Evolutionary conservation across 129 eudicot genomes (phyloP), one percentile per base, ranked within the genome.

Genomic region (Flaveria ramosissima): DNA sequence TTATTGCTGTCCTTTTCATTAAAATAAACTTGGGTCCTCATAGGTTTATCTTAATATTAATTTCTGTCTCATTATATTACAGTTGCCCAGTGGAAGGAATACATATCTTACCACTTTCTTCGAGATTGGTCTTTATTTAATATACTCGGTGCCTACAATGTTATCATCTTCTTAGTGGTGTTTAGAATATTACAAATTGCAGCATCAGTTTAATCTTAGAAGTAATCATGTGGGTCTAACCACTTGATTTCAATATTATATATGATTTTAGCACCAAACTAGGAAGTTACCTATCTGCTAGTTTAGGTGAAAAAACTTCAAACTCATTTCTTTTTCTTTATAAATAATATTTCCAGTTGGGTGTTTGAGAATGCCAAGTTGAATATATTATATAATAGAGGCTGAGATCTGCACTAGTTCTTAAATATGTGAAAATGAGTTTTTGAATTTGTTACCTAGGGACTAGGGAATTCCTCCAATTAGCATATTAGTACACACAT

Each of bases 141-240:
- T 68, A 75, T 32, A 20, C 70, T 74, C 45, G 4, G 74, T 32
- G 68, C 21, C 53, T 53, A 41, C 65, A 32, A 42, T 32, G 19
- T 74, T 67, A 43, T 67, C 71, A 10, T 80, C 53, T 80, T 74
- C 53, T 55, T 73, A 23, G 59, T 72, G 74, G 62, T 30, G 75
- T 43, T 73, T 74, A 55, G 79, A 74, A 66, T 67, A 53, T 56
- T 46, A 74, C 79, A 66, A 73, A 46, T 21, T 73, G 78, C 68
- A 67, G 79, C 70, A 67, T 73, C 74, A 41, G 47, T 64, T 23
- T 72, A 7, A 61, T 70, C 39, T 41, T 72, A 70, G 55, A 76
- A 71, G 76, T 72, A 68, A 73, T 50, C 80, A 59, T 80, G 80
- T 70, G 76, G 79, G 73, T 42, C 85, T 80, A 72, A 30, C 64